phyloP scores from a whole-genome alignment of 2,329 filamentous ascomycete genomes.

The Pseudocercospora crystallina region DNA sequence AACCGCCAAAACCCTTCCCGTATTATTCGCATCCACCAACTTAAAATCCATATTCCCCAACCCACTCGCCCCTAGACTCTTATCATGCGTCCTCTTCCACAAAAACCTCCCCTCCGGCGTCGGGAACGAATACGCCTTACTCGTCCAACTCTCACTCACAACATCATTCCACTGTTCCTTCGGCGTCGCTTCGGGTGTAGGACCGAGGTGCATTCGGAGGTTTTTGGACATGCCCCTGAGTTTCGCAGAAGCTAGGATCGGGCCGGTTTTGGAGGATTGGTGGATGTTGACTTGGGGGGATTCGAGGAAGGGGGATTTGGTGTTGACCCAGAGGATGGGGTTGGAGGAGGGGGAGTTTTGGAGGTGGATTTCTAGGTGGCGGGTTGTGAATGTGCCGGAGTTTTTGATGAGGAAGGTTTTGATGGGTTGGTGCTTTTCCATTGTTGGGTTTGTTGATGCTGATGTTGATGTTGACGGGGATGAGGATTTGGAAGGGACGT shows the following conservation, averaged over 20 bases:
- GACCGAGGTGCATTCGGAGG: background rate
- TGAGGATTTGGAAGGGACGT: too few relatives aligned
- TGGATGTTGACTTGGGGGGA: conserved; percentile 5
- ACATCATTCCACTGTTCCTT: background rate
- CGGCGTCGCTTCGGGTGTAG: background rate
- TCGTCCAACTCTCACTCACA: background rate
- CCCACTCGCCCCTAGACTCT: background rate
- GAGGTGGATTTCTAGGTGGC: conserved; percentile 2
- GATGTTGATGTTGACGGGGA: too few relatives aligned
- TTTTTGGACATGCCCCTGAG: background rate
- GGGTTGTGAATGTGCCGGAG: conserved; percentile 5
- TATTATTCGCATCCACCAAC: background rate
- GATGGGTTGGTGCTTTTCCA: background rate
- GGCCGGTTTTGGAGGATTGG: background rate
- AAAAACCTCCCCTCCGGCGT: background rate
- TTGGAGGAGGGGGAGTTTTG: background rate
- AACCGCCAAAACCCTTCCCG: background rate
- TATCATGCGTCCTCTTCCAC: background rate
- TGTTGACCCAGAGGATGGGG: conserved; percentile 7
- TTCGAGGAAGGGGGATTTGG: conserved; percentile 1
- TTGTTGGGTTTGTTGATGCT: too few relatives aligned
- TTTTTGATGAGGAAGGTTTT: conserved; percentile 6
- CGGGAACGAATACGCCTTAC: background rate
- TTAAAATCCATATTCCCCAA: background rate
- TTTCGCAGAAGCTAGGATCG: background rate